A percentile compares a stretch with the other conserved stretches of the same genome.
Evolutionary conservation across 179 eudicot species (phyloP).

Genomic region (Gypsophila paniculata): DNA sequence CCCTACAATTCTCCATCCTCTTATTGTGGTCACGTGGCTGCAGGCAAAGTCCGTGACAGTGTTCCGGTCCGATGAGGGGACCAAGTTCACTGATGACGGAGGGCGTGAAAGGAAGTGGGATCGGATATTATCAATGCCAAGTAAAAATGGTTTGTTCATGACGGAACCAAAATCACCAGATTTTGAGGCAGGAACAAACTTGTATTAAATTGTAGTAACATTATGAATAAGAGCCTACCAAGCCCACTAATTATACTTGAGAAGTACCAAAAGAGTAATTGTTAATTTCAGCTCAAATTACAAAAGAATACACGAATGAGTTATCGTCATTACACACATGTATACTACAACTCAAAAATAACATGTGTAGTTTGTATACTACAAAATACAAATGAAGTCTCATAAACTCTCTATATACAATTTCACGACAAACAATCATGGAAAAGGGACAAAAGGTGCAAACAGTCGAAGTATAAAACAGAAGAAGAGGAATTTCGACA

Average conservation of each 20-base stretch:
- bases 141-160: not conserved
- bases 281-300: constrained; percentile 24
- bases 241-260: not conserved
- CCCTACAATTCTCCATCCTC: too few species aligned
- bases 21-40: too few species aligned
- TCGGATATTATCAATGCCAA: too few species aligned
- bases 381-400: constrained; percentile 11
- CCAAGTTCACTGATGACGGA: too few species aligned
- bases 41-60: not conserved
- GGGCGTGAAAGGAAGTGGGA: too few species aligned
- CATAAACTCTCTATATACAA: constrained; percentile 25
- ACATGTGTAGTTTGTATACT: constrained; percentile 10
- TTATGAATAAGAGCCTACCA: not conserved
- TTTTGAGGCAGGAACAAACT: not conserved
- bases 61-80: not conserved
- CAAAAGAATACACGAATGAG: constrained; percentile 33
- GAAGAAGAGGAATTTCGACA: not conserved
- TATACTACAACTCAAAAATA: constrained; percentile 21
- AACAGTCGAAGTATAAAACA: not conserved
- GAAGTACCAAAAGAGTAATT: constrained; percentile 2
- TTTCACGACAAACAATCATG: constrained; percentile 20
- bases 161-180: not conserved
- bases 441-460: constrained; percentile 10
- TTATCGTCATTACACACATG: constrained; percentile 24
- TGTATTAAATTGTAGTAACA: not conserved